phyloP scores from a whole-genome alignment of 257 asterid genomes.

The Thymus mandschuricus region DNA sequence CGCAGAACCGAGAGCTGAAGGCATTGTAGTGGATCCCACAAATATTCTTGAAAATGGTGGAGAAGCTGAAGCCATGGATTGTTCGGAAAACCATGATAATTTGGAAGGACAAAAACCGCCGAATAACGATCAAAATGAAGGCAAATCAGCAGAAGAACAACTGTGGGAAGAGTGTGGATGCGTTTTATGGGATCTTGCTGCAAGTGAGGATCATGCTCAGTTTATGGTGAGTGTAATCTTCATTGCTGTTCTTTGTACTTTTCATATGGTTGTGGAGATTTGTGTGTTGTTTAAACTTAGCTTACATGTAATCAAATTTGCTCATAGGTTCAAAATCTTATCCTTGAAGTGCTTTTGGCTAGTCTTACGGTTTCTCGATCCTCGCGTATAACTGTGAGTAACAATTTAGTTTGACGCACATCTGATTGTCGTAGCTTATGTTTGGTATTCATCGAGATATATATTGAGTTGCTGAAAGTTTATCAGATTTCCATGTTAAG shows the following conservation, averaged over 20 bases:
- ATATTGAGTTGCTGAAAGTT: slow-evolving; percentile 10
- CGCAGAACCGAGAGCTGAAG: slow-evolving; percentile 42
- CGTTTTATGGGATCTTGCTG: slow-evolving; percentile 95
- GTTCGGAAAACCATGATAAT: slow-evolving; percentile 39
- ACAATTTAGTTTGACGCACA: slow-evolving; percentile 14
- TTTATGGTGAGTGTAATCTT: slow-evolving; percentile 64
- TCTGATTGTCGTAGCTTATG: slow-evolving; percentile 19
- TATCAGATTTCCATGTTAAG: slow-evolving; percentile 12
- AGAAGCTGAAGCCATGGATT: slow-evolving; percentile 51
- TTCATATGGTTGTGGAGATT: slow-evolving; percentile 18
- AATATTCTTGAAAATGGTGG: slow-evolving; percentile 46
- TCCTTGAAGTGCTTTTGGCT: slow-evolving; percentile 88
- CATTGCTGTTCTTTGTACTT: slow-evolving; percentile 13
- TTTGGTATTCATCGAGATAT: slow-evolving; percentile 10
- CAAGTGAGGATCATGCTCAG: slow-evolving; percentile 82
- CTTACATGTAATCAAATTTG: slow-evolving; percentile 19
- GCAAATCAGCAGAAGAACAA: slow-evolving; percentile 45
- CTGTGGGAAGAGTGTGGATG: slow-evolving; percentile 95
- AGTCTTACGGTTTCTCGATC: slow-evolving; percentile 70
- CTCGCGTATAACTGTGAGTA: slow-evolving; percentile 68
- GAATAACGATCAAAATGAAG: slow-evolving; percentile 37
- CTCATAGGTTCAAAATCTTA: slow-evolving; percentile 74
- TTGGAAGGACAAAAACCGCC: slow-evolving; percentile 29
- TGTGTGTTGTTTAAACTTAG: slow-evolving; percentile 7
- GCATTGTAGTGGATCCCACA: slow-evolving; percentile 25